Evolutionary conservation across 208 protist genomes (phyloP), one percentile per base, ranked within the genome.

Genomic region (Tritrichomonas musculus): DNA sequence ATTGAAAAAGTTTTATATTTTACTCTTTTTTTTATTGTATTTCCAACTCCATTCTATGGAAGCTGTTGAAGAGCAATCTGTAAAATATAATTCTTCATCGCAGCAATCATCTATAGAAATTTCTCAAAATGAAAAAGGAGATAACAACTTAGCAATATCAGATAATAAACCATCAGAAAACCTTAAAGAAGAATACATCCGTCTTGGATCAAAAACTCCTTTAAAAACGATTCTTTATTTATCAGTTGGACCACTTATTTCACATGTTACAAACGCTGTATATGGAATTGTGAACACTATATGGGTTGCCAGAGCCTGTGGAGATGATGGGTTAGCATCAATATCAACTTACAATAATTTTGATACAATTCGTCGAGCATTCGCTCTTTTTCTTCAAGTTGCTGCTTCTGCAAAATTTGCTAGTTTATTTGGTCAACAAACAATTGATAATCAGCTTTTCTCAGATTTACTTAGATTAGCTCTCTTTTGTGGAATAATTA

Each of bases 281-380:
- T 82, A 82, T 30, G n/a, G n/a, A n/a, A 82, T 82, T 82, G 41
- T 82, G 4, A 36, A 47, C 33, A 82, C 73, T 20, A 82, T 82
- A 25, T 82, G 73, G 73, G 73, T 82, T 53, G 33, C 73, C 20
- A 82, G 22, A 44, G 73, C 73, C 3, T 47, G 33, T 53, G 69
- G 69, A 36, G 41, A 47, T 47, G 41, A 53, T 47, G 73, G 73
- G 47, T 53, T 82, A 41, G 73, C 73, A n/a, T 33, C 73, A n/a
- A 36, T 82, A 53, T 82, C 73, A 50, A 82, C 73, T 33, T 82
- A 82, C 25, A 82, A 82, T 44, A 53, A 41, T 30, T 82, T 82
- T 44, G 73, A 82, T 82, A 50, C 25, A 25, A 82, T 82, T 53
- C 39, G 73, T 53, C 33, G 73, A 47, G n/a, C 73, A 20, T 82